Conservation (phyloP, 306 rosid genomes). For the Cucurbita ficifolia region DNA sequence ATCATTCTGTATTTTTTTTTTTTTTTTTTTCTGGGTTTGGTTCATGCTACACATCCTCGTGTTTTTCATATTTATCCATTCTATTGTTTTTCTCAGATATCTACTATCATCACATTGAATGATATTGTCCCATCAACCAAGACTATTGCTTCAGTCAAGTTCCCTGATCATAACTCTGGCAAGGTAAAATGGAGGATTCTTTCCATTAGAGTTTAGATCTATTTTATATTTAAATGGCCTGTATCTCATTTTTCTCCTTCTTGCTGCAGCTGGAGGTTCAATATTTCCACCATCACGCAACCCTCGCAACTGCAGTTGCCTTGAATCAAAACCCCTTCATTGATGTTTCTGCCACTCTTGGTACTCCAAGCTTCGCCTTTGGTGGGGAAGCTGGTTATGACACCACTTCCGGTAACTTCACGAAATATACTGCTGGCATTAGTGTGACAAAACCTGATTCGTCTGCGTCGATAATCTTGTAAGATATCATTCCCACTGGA, state of each 20-base stretch:
- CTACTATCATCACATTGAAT: constrained; percentile 48
- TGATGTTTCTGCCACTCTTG: constrained; percentile 70
- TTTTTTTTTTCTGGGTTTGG: background rate
- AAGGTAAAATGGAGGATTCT: constrained; percentile 44
- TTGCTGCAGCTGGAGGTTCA: constrained; percentile 70
- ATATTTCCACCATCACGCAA: constrained; percentile 85
- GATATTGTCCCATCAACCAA: constrained; percentile 79
- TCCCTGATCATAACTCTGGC: constrained; percentile 69
- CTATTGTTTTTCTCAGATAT: constrained; percentile 32
- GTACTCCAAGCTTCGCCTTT: constrained; percentile 60
- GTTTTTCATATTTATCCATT: constrained; percentile 1
- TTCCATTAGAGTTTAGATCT: background rate
- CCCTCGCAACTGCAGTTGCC: constrained; percentile 41
- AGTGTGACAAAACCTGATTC: constrained; percentile 45
- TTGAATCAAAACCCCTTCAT: constrained; percentile 53
- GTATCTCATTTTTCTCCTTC: background rate
- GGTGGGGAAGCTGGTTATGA: constrained; percentile 94
- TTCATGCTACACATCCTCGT: background rate
- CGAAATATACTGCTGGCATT: constrained; percentile 74
- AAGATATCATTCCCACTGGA: constrained; percentile 18
- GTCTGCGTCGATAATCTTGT: constrained; percentile 63
- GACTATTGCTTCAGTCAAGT: constrained; percentile 69
- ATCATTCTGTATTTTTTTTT: background rate
- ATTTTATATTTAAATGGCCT: background rate
- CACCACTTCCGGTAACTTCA: constrained; percentile 45